A percentile compares a stretch with the other conserved stretches of the same genome.
Conservation (phyloP, 2,329 filamentous ascomycete genomes). For the Tolypocladium inflatum region DNA sequence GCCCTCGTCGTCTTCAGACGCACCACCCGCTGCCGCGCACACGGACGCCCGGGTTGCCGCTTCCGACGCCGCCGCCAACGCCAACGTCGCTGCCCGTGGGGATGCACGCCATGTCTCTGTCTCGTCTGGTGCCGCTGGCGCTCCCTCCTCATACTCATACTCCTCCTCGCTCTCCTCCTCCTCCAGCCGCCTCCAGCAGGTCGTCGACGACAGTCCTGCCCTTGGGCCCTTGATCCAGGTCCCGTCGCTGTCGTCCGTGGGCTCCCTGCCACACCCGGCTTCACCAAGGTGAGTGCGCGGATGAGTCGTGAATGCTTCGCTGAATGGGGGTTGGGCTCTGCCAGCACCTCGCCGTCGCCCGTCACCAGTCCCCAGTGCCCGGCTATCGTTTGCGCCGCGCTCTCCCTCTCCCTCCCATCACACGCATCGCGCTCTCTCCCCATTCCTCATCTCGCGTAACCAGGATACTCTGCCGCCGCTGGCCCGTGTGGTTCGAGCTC, state of each 20-base stretch:
- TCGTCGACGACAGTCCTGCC: slow-evolving; percentile 35
- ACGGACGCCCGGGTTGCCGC: neutral
- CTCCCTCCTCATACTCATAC: slow-evolving; percentile 2
- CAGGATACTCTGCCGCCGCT: neutral
- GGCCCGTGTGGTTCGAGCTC: neutral
- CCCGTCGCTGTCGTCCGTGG: slow-evolving; percentile 9
- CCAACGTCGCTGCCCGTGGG: neutral
- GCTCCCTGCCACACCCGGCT: slow-evolving; percentile 12
- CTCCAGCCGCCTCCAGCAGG: slow-evolving; percentile 10
- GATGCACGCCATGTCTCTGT: neutral
- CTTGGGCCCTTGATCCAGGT: slow-evolving; percentile 25
- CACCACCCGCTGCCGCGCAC: neutral
- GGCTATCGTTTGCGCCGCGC: neutral
- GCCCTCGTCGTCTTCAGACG: neutral
- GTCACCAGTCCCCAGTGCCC: neutral
- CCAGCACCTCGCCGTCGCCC: neutral
- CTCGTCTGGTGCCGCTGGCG: neutral
- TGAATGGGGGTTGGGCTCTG: neutral
- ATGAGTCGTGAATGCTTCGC: neutral
- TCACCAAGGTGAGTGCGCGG: slow-evolving; percentile 13
- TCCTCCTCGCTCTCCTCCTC: slow-evolving; percentile 10
- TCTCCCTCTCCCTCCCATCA: neutral
- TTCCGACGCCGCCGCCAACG: neutral
- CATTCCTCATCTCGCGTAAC: neutral
- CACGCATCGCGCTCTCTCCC: neutral